phyloP scores from a whole-genome alignment of 345 rosid genomes.

The Citrus reticulata region DNA sequence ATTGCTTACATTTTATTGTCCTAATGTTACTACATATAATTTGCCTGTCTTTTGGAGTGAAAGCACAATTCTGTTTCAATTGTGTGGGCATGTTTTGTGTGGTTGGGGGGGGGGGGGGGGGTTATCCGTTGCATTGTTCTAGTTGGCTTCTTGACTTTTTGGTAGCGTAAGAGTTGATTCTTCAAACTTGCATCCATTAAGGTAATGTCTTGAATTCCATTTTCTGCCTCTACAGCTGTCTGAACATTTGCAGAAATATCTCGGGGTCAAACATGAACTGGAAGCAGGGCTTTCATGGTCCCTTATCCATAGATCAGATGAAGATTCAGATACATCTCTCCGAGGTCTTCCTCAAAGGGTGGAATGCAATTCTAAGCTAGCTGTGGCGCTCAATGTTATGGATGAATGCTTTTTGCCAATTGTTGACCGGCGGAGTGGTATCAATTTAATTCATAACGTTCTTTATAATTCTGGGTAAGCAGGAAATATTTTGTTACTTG shows the following conservation, averaged over 20 bases:
- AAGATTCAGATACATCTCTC: constrained; percentile 43
- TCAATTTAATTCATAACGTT: constrained; percentile 71
- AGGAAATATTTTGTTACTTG: neutral
- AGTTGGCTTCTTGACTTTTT: neutral
- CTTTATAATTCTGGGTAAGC: constrained; percentile 80
- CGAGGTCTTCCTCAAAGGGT: constrained; percentile 48
- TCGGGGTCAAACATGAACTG: constrained; percentile 77
- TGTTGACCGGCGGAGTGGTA: constrained; percentile 73
- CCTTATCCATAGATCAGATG: constrained; percentile 53
- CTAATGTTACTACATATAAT: neutral
- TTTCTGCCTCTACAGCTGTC: constrained; percentile 51
- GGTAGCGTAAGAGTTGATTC: neutral
- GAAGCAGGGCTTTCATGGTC: constrained; percentile 91
- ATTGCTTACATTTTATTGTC: neutral
- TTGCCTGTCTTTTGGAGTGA: neutral
- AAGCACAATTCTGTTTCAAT: neutral
- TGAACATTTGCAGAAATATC: constrained; percentile 61
- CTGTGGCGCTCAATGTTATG: constrained; percentile 73
- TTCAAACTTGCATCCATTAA: neutral
- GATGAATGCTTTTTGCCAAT: constrained; percentile 93
- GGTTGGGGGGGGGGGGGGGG: neutral
- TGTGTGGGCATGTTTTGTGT: neutral
- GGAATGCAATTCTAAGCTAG: constrained; percentile 78
- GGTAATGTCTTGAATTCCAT: neutral
- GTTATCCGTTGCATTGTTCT: neutral